Conservation (phyloP, 73 alveolate genomes). For the Paramecium bursaria region DNA sequence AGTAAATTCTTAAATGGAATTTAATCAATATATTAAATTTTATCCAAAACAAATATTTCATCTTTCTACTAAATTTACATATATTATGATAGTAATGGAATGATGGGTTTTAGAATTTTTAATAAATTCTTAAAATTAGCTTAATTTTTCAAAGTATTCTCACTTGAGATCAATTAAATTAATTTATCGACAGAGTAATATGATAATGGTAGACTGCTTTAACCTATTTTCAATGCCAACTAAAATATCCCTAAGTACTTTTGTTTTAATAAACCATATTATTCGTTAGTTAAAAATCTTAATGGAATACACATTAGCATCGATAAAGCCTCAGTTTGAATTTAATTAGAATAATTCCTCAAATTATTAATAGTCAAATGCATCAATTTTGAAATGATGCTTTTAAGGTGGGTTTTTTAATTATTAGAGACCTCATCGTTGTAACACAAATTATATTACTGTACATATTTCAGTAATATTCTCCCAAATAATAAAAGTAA, state of each 20-base stretch:
- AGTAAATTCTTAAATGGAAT: conserved; percentile 15
- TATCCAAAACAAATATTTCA: conserved; percentile 6
- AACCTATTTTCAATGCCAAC: conserved; percentile 14
- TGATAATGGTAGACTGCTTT: conserved; percentile 10
- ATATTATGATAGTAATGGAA: conserved; percentile 65
- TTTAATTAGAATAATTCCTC: conserved; percentile 28
- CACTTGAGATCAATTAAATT: not conserved
- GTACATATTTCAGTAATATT: not conserved
- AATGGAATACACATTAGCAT: conserved; percentile 54
- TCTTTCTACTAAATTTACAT: conserved; percentile 50
- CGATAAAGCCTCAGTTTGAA: conserved; percentile 26
- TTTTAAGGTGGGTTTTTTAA: no score
- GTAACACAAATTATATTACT: not conserved
- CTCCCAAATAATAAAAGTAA: conserved; percentile 23
- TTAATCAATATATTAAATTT: conserved; percentile 2
- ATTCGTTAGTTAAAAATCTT: conserved; percentile 35
- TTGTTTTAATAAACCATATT: conserved; percentile 44
- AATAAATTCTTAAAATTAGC: conserved; percentile 45
- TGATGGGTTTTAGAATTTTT: conserved; percentile 26
- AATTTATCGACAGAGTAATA: conserved; percentile 10
- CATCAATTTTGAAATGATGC: not conserved
- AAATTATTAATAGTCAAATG: conserved; percentile 6
- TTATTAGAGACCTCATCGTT: no score
- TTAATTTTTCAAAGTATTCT: conserved; percentile 32
- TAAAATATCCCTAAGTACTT: conserved; percentile 14